Evolutionary conservation across 495 filamentous ascomycete genomes (phyloP), one percentile per base, ranked within the genome.

Genomic region (Penicillium turbatum): DNA sequence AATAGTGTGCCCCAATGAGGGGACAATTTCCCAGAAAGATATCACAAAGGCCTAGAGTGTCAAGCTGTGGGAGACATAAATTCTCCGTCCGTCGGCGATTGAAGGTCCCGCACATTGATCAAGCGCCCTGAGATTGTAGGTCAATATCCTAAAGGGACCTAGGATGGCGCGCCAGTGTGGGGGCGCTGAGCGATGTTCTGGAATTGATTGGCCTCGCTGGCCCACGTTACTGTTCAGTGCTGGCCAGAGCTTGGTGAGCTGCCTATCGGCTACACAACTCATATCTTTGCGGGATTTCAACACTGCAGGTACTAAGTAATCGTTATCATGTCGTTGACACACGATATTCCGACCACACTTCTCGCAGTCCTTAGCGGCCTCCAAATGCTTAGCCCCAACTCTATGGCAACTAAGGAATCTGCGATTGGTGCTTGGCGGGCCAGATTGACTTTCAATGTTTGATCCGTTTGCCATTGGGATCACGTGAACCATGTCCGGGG

Each of bases 91-190:
- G 27, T 42, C 5, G 19, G 41, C 26, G 24, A 17, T 17, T 30
- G 3, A 12, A 10, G 19, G 10, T 24, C 10, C 9, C 41, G 16
- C n/a, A 9, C 6, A 13, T 19, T 16, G 16, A 40, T 54, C 55
- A 48, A 34, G 7, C n/a, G 10, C 44, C 10, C 12, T 39, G 9
- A 4, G 35, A 36, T 29, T 42, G 34, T 41, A 12, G 34, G 10
- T 5, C 31, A 48, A 48, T 10, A 11, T 6, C 35, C 17, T 10
- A 36, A 51, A 40, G 24, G 13, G 36, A 40, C 31, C 16, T 35
- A 24, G 32, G 43, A 45, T 11, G 48, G 3, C n/a, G 39, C 44
- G 43, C 40, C 26, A 30, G 27, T 31, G 53, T 54, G 49, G 48
- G 27, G 38, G 29, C 47, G 4, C 6, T 31, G 44, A 36, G 43